Evolutionary conservation across 2,329 filamentous ascomycete genomes (phyloP).

Genomic region (Fusarium sulawesiense): DNA sequence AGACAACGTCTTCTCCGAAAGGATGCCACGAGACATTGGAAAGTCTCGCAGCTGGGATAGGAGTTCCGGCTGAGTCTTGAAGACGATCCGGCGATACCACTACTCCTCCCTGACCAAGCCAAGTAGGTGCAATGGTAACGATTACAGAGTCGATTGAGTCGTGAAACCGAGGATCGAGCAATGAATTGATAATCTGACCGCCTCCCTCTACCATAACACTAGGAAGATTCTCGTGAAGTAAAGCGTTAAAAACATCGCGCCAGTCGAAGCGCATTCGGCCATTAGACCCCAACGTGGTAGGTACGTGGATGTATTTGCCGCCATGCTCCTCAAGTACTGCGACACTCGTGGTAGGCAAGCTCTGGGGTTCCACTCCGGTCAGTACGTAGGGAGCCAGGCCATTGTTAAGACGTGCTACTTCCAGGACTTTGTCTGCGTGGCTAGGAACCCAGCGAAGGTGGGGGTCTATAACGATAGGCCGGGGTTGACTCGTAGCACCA

Average conservation of each 20-base stretch:
- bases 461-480: slow-evolving; percentile 86
- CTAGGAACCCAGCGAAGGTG: slow-evolving; percentile 76
- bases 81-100: slow-evolving; percentile 76
- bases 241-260: slow-evolving; percentile 69
- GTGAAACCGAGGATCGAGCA: slow-evolving; percentile 73
- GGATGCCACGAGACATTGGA: slow-evolving; percentile 77
- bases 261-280: slow-evolving; percentile 67
- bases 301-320: slow-evolving; percentile 62
- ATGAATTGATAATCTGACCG: slow-evolving; percentile 80
- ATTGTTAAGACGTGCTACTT: slow-evolving; percentile 69
- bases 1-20: slow-evolving; percentile 83
- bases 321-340: slow-evolving; percentile 60
- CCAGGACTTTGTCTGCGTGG: slow-evolving; percentile 71
- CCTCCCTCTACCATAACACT: slow-evolving; percentile 96
- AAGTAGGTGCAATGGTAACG: slow-evolving; percentile 89
- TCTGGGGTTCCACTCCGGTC: slow-evolving; percentile 57
- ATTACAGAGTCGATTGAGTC: slow-evolving; percentile 81
- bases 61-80: slow-evolving; percentile 60
- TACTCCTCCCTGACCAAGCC: slow-evolving; percentile 87
- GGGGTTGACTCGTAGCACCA: slow-evolving; percentile 74
- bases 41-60: slow-evolving; percentile 72
- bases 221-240: slow-evolving; percentile 70
- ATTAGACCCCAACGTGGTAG: slow-evolving; percentile 51
- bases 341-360: slow-evolving; percentile 58
- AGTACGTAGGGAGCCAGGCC: slow-evolving; percentile 82